Evolutionary conservation across 495 filamentous ascomycete species (phyloP).

Genomic region (Tetracladium marchalianum): DNA sequence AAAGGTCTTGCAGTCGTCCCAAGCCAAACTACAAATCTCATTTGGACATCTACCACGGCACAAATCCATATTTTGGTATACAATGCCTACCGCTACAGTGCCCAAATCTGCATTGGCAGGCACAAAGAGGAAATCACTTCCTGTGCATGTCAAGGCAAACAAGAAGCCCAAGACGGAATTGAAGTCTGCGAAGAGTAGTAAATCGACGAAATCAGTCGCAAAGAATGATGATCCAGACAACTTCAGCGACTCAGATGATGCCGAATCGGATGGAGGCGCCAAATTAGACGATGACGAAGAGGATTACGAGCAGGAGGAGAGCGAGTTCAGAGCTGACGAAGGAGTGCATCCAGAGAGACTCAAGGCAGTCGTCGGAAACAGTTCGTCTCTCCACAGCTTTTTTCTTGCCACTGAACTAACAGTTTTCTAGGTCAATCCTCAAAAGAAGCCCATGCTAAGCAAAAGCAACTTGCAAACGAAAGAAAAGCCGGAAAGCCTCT

Average conservation of each 20-base stretch:
- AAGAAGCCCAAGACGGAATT: constrained; percentile 38
- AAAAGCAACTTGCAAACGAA: constrained; percentile 78
- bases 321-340: constrained; percentile 8
- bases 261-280: constrained; percentile 26
- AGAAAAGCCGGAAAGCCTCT: constrained; percentile 89
- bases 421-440: constrained; percentile 38
- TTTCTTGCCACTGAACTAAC: neutral
- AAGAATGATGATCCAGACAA: constrained; percentile 12
- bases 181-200: constrained; percentile 16
- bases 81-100: constrained; percentile 19
- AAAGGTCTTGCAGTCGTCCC: no score
- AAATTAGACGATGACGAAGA: constrained; percentile 28
- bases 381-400: constrained; percentile 5
- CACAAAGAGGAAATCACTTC: constrained; percentile 17
- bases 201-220: neutral
- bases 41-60: no score
- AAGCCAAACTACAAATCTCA: no score
- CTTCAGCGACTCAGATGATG: constrained; percentile 18
- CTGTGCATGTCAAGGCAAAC: constrained; percentile 7
- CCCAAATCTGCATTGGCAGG: constrained; percentile 15
- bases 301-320: constrained; percentile 14
- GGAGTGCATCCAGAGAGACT: constrained; percentile 19
- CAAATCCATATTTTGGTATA: neutral
- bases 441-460: constrained; percentile 81
- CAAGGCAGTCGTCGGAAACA: constrained; percentile 15